Conservation (phyloP, 352 stramenopile species). For the Phytophthora nicotianae region DNA sequence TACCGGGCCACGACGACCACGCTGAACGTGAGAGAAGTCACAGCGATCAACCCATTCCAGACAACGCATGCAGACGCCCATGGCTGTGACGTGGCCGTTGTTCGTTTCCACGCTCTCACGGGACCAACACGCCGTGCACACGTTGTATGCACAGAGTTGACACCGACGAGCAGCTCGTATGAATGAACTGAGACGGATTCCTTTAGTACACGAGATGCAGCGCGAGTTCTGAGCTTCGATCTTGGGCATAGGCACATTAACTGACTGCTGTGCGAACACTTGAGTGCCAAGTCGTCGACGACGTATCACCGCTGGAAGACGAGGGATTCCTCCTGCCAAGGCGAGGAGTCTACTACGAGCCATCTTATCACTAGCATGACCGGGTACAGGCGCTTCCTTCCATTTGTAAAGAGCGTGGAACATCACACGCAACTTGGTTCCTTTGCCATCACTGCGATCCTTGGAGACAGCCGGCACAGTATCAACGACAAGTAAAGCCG, state of each 20-base stretch:
- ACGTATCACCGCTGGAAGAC: slow-evolving; percentile 40
- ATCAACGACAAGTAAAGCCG: slow-evolving; percentile 41
- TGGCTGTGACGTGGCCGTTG: slow-evolving; percentile 35
- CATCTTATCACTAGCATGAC: slow-evolving; percentile 33
- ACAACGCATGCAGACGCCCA: slow-evolving; percentile 49
- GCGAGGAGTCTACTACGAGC: slow-evolving; percentile 22
- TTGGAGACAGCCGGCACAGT: slow-evolving; percentile 25
- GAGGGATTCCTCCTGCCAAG: slow-evolving; percentile 34
- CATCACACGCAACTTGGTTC: slow-evolving; percentile 36
- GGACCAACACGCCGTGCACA: slow-evolving; percentile 49
- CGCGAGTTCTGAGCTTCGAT: slow-evolving; percentile 33
- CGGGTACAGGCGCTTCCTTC: neutral
- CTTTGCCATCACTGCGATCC: slow-evolving; percentile 11
- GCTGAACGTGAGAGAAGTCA: slow-evolving; percentile 42
- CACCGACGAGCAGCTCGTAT: slow-evolving; percentile 34
- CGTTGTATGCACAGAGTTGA: slow-evolving; percentile 52
- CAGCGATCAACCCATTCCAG: slow-evolving; percentile 51
- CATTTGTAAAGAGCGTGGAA: slow-evolving; percentile 34
- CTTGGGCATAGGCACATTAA: slow-evolving; percentile 3
- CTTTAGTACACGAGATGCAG: slow-evolving; percentile 57
- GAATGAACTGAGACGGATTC: slow-evolving; percentile 36
- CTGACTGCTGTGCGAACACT: slow-evolving; percentile 31
- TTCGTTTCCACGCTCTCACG: slow-evolving; percentile 48
- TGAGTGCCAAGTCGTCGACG: slow-evolving; percentile 42
- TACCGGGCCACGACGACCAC: slow-evolving; percentile 17